Evolutionary conservation across 192 early-diverging fungal genomes (phyloP).

Genomic region (Umbelopsis sp.): DNA sequence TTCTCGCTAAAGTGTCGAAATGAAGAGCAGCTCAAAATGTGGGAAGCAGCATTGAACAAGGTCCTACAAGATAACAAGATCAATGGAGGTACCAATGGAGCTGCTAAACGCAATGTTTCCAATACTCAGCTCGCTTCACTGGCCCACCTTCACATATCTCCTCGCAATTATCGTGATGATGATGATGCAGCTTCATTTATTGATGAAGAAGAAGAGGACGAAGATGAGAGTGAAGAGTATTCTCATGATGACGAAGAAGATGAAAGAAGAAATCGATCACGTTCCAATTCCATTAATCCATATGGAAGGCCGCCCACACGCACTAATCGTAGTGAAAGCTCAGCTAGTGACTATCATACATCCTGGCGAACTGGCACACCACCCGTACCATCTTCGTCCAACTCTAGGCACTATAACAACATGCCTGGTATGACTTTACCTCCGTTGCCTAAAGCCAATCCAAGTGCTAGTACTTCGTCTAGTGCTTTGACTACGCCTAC

Average conservation of each 20-base stretch:
- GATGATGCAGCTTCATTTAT: constrained; percentile 33
- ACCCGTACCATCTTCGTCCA: constrained; percentile 5
- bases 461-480: constrained; percentile 1
- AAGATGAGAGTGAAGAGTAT: constrained; percentile 44
- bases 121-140: constrained; percentile 43
- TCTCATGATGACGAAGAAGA: constrained; percentile 45
- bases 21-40: constrained; percentile 90
- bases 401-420: constrained; percentile 14
- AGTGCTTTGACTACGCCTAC: constrained; percentile 6
- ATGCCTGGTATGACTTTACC: constrained; percentile 9
- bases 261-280: constrained; percentile 22
- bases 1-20: constrained; percentile 90
- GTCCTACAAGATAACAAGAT: constrained; percentile 61
- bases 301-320: background rate
- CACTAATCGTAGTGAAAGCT: constrained; percentile 13
- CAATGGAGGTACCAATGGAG: background rate
- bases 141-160: constrained; percentile 12
- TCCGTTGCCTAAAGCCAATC: constrained; percentile 19
- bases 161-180: constrained; percentile 23
- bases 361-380: constrained; percentile 4
- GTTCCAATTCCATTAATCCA: constrained; percentile 25
- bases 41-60: constrained; percentile 80
- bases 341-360: constrained; percentile 10
- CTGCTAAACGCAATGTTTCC: constrained; percentile 40
- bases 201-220: constrained; percentile 36